A percentile compares a stretch with the other conserved stretches of the same genome.
Conservation (phyloP, 306 rosid species). For the Purshia tridentata region DNA sequence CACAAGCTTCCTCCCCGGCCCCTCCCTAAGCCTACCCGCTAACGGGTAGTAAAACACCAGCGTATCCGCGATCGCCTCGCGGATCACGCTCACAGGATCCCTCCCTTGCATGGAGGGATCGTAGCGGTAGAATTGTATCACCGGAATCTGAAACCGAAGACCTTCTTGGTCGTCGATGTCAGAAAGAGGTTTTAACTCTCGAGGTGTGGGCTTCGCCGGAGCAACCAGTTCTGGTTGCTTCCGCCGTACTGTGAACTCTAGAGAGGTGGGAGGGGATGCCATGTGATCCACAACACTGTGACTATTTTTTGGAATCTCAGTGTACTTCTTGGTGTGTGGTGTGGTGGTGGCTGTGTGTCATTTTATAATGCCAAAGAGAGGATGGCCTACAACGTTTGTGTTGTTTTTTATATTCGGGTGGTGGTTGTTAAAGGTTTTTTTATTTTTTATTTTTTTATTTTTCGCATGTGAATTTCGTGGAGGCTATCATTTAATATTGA, state of each 20-base stretch:
- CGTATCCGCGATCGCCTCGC: constrained; percentile 35
- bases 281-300: neutral
- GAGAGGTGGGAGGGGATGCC: constrained; percentile 15
- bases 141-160: constrained; percentile 40
- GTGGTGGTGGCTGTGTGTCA: too few species aligned
- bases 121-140: constrained; percentile 31
- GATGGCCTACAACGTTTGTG: too few species aligned
- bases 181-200: constrained; percentile 34
- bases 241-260: constrained; percentile 28
- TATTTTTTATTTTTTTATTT: too few species aligned
- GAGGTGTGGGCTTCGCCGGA: constrained; percentile 34
- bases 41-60: constrained; percentile 43
- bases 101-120: constrained; percentile 34
- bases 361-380: too few species aligned
- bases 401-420: too few species aligned
- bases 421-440: too few species aligned
- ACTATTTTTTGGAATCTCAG: too few species aligned
- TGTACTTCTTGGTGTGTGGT: too few species aligned
- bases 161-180: constrained; percentile 47
- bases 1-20: constrained; percentile 28
- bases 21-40: constrained; percentile 43
- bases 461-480: too few species aligned
- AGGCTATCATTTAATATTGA: too few species aligned
- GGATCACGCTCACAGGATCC: constrained; percentile 33
- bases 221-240: constrained; percentile 27